Base-by-base conservation (phyloP, 768 basidiomycete genomes). In the Leccinum disarticulatum region DNA sequence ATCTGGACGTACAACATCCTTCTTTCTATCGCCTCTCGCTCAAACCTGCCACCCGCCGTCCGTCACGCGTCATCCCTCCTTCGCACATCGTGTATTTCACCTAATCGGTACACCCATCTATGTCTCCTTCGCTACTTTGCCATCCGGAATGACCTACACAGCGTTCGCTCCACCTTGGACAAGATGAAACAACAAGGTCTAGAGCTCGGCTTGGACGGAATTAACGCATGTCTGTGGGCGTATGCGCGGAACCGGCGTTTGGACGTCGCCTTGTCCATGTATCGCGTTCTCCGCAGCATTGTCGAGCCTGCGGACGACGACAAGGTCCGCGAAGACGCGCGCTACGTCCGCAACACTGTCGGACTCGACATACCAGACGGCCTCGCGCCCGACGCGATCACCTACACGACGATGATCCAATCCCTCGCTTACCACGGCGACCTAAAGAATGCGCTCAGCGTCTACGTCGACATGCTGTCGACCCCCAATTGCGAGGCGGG, bases 161-260 rank as follows among this genome's bases (percentile, higher is more conserved):
- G 81, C 17, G 77, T 92, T 49, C 83, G 87, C 49, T 76, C 80
- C 4, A 83, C 81, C 6, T 63, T 92, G 7, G 64, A 69, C 48
- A 80, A 76, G 66, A 83, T 92, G 76, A 71, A 75, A 52, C 74
- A 80, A 36, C 80, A 83, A 43, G 76, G 72, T 28, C 55, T 83
- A 52, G 78, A 81, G 41, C 67, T 92, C 15, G 83, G 84, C 7
- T 63, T 89, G 22, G 87, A 87, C 55, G 88, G 86, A 11, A 66
- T 88, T 64, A 93, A 93, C 66, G 79, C 83, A 7, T 84, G 82
- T 65, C 74, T 94, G 9, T 88, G 85, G 86, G 87, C 87, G 0
- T 92, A 83, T 70, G 82, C 81, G 17, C 75, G 75, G 38, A 80
- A 79, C 54, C 73, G 76, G 14, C 81, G 79, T 19, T 64, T 86